A percentile compares a stretch with the other conserved stretches of the same genome.
Conservation (phyloP, 2,329 filamentous ascomycete genomes). For the Tolypocladium album region DNA sequence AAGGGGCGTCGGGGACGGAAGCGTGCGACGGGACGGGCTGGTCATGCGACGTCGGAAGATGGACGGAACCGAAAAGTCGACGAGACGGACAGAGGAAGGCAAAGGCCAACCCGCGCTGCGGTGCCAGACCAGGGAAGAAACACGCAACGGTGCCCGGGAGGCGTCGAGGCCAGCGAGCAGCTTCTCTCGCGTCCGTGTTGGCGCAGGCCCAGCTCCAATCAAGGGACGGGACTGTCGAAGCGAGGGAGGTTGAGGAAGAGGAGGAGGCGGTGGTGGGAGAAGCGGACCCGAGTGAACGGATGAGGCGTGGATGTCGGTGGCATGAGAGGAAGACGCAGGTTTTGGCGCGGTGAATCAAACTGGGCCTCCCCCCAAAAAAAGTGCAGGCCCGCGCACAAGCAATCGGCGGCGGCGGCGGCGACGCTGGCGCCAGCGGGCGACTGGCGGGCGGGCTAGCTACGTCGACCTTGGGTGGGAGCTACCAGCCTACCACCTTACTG, state of each 20-base stretch:
- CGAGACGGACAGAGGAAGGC: constrained; percentile 1
- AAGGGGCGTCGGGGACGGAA: constrained; percentile 17
- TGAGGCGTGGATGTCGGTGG: constrained; percentile 13
- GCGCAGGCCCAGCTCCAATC: constrained; percentile 1
- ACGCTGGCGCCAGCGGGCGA: background rate
- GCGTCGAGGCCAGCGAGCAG: background rate
- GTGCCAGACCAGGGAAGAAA: constrained; percentile 8
- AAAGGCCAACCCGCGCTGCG: constrained; percentile 11
- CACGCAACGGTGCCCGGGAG: constrained; percentile 1
- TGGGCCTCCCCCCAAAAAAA: constrained; percentile 10
- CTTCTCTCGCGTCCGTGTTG: background rate
- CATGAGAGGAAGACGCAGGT: constrained; percentile 14
- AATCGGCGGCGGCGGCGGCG: background rate
- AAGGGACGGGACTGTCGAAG: background rate
- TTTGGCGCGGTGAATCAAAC: constrained; percentile 19
- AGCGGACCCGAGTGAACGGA: constrained; percentile 2
- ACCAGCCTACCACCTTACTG: no score
- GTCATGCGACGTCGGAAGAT: constrained; percentile 15
- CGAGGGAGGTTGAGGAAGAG: constrained; percentile 9
- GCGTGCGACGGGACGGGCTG: constrained; percentile 13
- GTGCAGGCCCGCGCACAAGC: constrained; percentile 8
- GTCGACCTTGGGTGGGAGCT: no score
- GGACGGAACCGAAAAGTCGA: background rate
- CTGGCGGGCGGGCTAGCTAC: no score
- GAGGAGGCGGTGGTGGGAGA: constrained; percentile 8